Base-by-base conservation (phyloP, 345 rosid species). In the Arabidopsis arenosa region DNA sequence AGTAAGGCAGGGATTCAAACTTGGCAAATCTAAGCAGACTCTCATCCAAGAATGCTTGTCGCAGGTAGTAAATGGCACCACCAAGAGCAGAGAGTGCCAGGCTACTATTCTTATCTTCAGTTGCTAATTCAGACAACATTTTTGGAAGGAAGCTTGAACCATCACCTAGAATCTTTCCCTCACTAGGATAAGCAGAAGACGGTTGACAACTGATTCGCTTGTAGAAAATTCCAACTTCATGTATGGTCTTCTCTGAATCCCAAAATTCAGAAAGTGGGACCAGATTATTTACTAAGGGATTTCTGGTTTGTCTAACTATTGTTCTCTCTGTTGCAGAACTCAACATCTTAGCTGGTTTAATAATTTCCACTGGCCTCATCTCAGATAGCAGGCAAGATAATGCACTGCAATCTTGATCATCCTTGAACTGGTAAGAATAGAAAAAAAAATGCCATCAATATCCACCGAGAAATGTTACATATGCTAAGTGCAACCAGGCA, bases 11-110 rank as follows among this genome's bases (percentile, higher is more conserved):
- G 44, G 80, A 68, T 75, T 95, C 98, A 73, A 87, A 95, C 74
- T 87, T 92, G 26, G 96, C 96, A 89, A 83, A 92, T 82, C 90
- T 90, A 78, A 95, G 98, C 79, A 95, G 81, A 35, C 96, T 75
- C 81, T 90, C 97, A 70, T 88, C 96, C 75, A 95, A 82, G 85
- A 92, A 90, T 68, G 96, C 90, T 82, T 95, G 89, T 80, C 83
- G 89, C 61, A 95, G 86, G 82, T 95, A 95, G 83, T 84, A 95
- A 67, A 95, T 88, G 74, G 92, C 76, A 77, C 97, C 98, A 70
- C 99, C 99, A 72, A 95, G 90, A 76, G 98, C 97, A 78, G 99
- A 95, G 81, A 95, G 85, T 33, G 97, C 98, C 75, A 85, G 78
- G 70, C 81, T 80, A 18, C 84, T 84, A 81, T 82, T 76, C 51